Base-by-base conservation (phyloP, 1,284 basidiomycete species). In the Fistulinella staudtii region DNA sequence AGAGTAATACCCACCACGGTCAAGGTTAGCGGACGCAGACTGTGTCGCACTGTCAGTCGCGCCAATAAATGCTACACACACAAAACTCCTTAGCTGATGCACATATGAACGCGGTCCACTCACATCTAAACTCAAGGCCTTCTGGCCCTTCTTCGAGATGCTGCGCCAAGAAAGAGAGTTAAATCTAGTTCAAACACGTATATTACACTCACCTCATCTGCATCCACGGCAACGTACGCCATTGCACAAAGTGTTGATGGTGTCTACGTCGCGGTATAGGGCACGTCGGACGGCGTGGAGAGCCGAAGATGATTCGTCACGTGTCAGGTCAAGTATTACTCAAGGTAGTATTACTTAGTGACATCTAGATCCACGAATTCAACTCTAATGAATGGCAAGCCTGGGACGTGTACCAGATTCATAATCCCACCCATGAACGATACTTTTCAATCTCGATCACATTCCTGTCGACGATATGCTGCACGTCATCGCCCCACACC, bases 401-500 rank as follows among this genome's bases (percentile, higher is more conserved):
- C n/a, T n/a, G n/a, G n/a, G n/a, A n/a, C n/a, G n/a, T n/a, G n/a
- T n/a, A n/a, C n/a, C n/a, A 25, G 11, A 11, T 25, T 35, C 39
- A 61, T 23, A 66, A 41, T 8, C 63, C 57, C 3, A 63, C 52
- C 77, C 78, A 82, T 22, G 72, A 66, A 36, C 71, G 67, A 27
- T 75, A 68, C 49, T 60, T 68, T 44, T 64, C 61, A 20, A 79
- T 65, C 60, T 86, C 77, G 52, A 71, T 60, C 53, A 69, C 66
- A 61, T 83, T 61, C 53, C 72, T 65, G 46, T 71, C 61, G 2
- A 89, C 80, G 2, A 82, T 60, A n/a, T 66, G 68, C 44, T 73
- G 71, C 8, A 75, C 75, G 36, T 81, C 77, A 15, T 70, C 58
- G 3, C 84, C 87, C 85, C 86, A 90, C 4, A 89, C 67, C 27